phyloP scores from a whole-genome alignment of 805 yeast species.

The Wickerhamomyces rabaulensis region DNA sequence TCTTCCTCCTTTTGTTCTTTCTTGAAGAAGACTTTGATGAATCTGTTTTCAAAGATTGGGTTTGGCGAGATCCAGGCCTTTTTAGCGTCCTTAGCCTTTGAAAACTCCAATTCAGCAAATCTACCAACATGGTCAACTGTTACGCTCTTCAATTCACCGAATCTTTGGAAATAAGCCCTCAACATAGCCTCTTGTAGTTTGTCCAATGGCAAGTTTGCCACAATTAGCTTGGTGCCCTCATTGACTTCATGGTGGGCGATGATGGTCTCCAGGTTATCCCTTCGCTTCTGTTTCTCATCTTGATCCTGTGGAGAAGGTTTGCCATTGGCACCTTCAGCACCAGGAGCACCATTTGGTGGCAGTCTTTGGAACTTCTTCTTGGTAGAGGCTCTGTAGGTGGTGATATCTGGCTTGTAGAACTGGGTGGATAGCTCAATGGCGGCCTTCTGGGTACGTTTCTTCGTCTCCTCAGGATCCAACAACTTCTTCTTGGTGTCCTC shows the following conservation, averaged over 20 bases:
- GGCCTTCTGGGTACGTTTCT: conserved; percentile 4
- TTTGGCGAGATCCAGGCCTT: conserved; percentile 39
- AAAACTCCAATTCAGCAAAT: conserved; percentile 35
- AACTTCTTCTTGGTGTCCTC: neutral
- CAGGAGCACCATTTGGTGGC: neutral
- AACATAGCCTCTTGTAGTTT: conserved; percentile 30
- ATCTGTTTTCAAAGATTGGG: conserved; percentile 43
- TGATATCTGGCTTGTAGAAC: conserved; percentile 9
- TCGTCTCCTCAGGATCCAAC: conserved; percentile 2
- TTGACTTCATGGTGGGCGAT: conserved; percentile 6
- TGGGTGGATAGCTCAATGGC: conserved; percentile 9
- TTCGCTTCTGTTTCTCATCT: neutral
- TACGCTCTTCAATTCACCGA: conserved; percentile 33
- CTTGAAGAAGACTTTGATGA: conserved; percentile 41
- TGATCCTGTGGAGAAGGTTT: neutral
- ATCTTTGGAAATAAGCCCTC: conserved; percentile 32
- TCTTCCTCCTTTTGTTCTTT: conserved; percentile 4
- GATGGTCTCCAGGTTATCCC: conserved; percentile 3
- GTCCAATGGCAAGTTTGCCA: conserved; percentile 40
- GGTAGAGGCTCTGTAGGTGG: conserved; percentile 8
- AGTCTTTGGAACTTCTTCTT: conserved; percentile 1
- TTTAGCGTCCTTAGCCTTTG: conserved; percentile 31
- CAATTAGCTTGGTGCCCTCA: conserved; percentile 24
- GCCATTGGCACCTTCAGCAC: neutral
- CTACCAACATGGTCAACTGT: conserved; percentile 22